A percentile compares a stretch with the other conserved stretches of the same genome.
Conservation (phyloP, 2,329 filamentous ascomycete genomes). For the Orbilia blumenaviensis region DNA sequence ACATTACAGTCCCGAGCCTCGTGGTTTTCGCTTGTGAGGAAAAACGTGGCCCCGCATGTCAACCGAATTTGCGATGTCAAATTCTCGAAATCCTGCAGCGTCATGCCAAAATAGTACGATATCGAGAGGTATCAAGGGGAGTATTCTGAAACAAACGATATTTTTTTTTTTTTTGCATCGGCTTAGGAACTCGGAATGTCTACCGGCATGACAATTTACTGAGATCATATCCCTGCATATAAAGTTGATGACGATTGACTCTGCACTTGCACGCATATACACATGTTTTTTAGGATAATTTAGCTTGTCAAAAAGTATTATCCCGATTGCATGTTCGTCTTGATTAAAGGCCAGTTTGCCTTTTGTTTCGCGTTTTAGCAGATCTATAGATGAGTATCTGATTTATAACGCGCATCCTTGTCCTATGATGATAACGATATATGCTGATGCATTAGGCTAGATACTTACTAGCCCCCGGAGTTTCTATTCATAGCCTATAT, state of each 20-base stretch:
- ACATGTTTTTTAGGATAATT: not conserved
- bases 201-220: not conserved
- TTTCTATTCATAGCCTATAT: not conserved
- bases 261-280: not conserved
- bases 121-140: not conserved
- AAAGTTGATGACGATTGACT: not conserved
- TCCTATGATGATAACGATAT: not conserved
- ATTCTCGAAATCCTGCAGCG: not conserved
- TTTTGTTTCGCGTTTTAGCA: not conserved
- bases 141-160: constrained; percentile 10
- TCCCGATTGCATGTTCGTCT: too few relatives aligned
- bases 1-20: constrained; percentile 46
- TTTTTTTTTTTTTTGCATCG: not conserved
- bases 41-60: constrained; percentile 40
- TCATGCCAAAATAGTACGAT: not conserved
- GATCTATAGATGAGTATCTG: not conserved
- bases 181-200: not conserved
- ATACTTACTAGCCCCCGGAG: not conserved
- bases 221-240: not conserved
- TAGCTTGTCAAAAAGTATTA: too few relatives aligned
- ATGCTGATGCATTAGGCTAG: not conserved
- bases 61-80: constrained; percentile 3
- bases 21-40: constrained; percentile 36
- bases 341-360: too few relatives aligned
- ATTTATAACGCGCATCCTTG: too few relatives aligned